Base-by-base conservation (phyloP, 1,284 basidiomycete species). In the Tilletia setariae region DNA sequence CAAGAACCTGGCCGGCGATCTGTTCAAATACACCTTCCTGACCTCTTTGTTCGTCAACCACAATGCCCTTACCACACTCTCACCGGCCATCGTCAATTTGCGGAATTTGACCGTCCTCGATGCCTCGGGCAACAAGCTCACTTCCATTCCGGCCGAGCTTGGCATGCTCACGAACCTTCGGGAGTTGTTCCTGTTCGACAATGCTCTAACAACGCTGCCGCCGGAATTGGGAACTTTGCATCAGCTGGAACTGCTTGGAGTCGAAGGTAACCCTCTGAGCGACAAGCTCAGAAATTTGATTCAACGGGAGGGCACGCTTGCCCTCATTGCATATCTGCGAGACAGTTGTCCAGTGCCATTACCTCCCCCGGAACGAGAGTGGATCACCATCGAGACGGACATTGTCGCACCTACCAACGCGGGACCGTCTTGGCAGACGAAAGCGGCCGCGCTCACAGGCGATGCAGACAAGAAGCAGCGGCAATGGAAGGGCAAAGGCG, bases 21-120 rank as follows among this genome's bases (percentile, higher is more conserved):
- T 91, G 63, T 91, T 90, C 70, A 86, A 96, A 43, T 98, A 98
- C 85, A 86, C 89, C n/a, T 98, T 97, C 86, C 89, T 99, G 72
- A 92, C 91, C 72, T 92, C 90, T 73, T 89, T 99, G 67, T 98
- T 96, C 84, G 91, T 99, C 84, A 98, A 98, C 79, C 95, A 98
- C 86, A 99, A 99, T 81, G 86, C 89, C 43, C 87, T 99, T 68
- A 86, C 89, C 19, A 84, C 87, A 74, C 85, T 99, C 62, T 93
- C 95, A 2, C 87, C 91, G 11, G 88, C 91, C 82, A 93, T 99
- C 74, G 86, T 91, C 66, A 89, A 88, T 76, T 88, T 99, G 68
- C 89, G 89, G 53, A 90, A 94, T 79, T 87, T 99, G 61, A 91
- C 93, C 72, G 85, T 95, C 19, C 88, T 99, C 61, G 96, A 99